These are phyloP conservation scores for Xylaria sp. DNA, from an alignment of 2,329 filamentous ascomycete species.

Conservation along the genomic window DNA sequence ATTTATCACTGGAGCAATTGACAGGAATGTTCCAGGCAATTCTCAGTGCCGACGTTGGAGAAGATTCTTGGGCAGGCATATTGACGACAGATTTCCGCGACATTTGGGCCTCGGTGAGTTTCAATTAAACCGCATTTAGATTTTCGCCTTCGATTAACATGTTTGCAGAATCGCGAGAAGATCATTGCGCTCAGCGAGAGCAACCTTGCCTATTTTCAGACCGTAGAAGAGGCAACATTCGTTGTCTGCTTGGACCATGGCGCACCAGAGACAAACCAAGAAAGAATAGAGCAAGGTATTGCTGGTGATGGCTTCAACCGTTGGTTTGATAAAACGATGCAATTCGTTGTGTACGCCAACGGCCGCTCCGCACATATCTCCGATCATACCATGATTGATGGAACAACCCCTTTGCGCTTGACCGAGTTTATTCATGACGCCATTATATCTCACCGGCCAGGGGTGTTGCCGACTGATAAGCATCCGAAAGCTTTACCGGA, in stretches of 20 bases:
- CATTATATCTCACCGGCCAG: slow-evolving; percentile 15
- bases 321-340: slow-evolving; percentile 34
- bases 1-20: slow-evolving; percentile 14
- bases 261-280: slow-evolving; percentile 22
- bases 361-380: slow-evolving; percentile 22
- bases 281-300: slow-evolving; percentile 16
- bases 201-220: slow-evolving; percentile 21
- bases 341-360: slow-evolving; percentile 28
- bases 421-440: slow-evolving; percentile 28
- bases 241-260: slow-evolving; percentile 29
- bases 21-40: slow-evolving; percentile 29
- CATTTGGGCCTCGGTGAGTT: slow-evolving; percentile 19
- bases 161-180: slow-evolving; percentile 11
- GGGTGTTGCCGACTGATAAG: neutral
- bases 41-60: slow-evolving; percentile 4
- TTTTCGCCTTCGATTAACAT: neutral
- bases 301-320: slow-evolving; percentile 30
- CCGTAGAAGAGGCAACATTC: slow-evolving; percentile 29
- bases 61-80: slow-evolving; percentile 16
- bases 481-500: slow-evolving; percentile 4
- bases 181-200: slow-evolving; percentile 8
- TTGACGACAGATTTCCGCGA: slow-evolving; percentile 30
- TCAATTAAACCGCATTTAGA: too few relatives aligned
- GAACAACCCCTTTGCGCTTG: slow-evolving; percentile 25
- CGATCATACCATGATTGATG: slow-evolving; percentile 32